These are phyloP conservation scores for Blastobotrys niveus DNA, from an alignment of 1,139 yeast genomes.

Conservation along the genomic window DNA sequence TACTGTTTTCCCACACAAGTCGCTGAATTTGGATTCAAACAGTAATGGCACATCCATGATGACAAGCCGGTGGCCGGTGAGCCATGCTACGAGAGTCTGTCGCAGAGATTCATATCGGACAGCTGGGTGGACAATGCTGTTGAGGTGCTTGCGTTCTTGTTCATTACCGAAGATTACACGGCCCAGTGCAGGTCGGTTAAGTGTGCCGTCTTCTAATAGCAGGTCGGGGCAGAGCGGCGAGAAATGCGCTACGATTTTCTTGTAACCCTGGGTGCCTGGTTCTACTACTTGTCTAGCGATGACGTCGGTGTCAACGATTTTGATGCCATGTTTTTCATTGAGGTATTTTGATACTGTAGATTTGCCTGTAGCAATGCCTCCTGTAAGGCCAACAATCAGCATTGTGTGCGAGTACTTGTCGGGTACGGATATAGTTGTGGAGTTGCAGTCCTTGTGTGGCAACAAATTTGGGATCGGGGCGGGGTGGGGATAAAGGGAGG, in stretches of 20 bases:
- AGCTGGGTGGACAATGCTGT: slow-evolving; percentile 84
- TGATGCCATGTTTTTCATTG: slow-evolving; percentile 45
- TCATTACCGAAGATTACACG: slow-evolving; percentile 70
- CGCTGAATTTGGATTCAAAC: slow-evolving; percentile 71
- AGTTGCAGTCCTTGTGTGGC: too few relatives aligned
- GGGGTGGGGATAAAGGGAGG: too few relatives aligned
- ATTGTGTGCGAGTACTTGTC: slow-evolving; percentile 34
- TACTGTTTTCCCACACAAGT: slow-evolving; percentile 64
- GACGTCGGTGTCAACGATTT: slow-evolving; percentile 81
- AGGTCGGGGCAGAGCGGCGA: slow-evolving; percentile 50
- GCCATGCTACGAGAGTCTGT: slow-evolving; percentile 55
- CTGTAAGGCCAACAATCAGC: slow-evolving; percentile 90
- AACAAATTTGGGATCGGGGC: too few relatives aligned
- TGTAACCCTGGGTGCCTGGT: slow-evolving; percentile 72
- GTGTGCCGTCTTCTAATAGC: slow-evolving; percentile 44
- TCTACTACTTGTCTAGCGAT: slow-evolving; percentile 81
- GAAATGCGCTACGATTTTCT: slow-evolving; percentile 57
- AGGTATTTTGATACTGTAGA: slow-evolving; percentile 75
- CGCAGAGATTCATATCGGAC: slow-evolving; percentile 63
- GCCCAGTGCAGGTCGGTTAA: slow-evolving; percentile 69
- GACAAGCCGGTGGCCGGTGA: slow-evolving; percentile 48
- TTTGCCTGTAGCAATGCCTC: slow-evolving; percentile 95
- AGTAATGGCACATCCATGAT: slow-evolving; percentile 84
- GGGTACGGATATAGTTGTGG: too few relatives aligned
- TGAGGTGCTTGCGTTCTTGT: slow-evolving; percentile 46